Evolutionary conservation across 1,284 basidiomycete species (phyloP), one percentile per base, ranked within the genome.

Genomic region (Malassezia yamatoensis): DNA sequence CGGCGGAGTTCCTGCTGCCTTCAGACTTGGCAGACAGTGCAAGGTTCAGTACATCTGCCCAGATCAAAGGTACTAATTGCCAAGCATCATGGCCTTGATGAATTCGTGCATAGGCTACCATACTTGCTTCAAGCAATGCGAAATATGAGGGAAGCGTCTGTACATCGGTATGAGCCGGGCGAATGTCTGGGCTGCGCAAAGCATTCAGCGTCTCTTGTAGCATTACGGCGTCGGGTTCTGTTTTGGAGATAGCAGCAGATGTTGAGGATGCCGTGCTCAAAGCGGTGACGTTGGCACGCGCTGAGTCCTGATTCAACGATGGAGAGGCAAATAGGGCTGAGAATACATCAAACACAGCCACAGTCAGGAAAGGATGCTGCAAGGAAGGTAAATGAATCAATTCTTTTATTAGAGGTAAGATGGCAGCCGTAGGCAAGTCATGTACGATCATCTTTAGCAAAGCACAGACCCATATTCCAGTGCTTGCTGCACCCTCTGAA

Each of bases 91-190:
- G 11, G 21, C 63, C 63, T 3, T 57, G 37, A 37, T 60, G 59
- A 33, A 63, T 61, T n/a, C 68, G 65, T 15, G 72, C 64, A 53
- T 63, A 68, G 20, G 72, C 63, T 15, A 68, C 65, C 58, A 74
- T 61, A 44, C 67, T 66, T 40, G 64, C 53, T 46, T 70, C 67
- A 18, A 74, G 56, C 2, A 69, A 68, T 24, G 63, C 58, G 2
- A 74, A 59, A 55, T 73, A 74, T 37, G 72, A 54, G 4, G 70
- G 67, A 7, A 73, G 61, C 16, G 71, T 58, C 58, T 74, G 72
- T 11, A 64, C 62, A 39, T 74, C 70, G 12, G 60, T 58, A 32
- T 56, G 59, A 20, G 63, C 60, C 1, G 68, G 70, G 4, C 61
- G 59, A 21, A 67, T 53, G 10, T 60, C 54, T 12, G 59, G 57